Conservation (phyloP, 2,329 filamentous ascomycete genomes). For the Plenodomus tracheiphilus region DNA sequence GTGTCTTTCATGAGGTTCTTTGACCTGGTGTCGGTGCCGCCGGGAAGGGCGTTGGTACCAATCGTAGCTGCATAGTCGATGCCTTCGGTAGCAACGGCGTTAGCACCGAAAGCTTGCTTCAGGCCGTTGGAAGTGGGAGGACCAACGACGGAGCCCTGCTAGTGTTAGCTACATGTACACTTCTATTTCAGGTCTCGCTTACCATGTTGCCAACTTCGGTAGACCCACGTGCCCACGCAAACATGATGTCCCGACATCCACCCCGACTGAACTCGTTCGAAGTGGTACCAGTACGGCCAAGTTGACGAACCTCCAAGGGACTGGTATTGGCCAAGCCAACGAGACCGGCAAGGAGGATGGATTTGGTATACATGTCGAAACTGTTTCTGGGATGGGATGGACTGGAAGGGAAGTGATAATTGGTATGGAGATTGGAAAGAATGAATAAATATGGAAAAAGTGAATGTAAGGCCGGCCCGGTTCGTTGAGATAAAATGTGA, state of each 20-base stretch:
- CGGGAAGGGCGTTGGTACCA: constrained; percentile 33
- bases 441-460: constrained; percentile 2
- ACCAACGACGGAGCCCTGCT: constrained; percentile 42
- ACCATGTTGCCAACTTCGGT: constrained; percentile 56
- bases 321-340: constrained; percentile 22
- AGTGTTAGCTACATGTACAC: constrained; percentile 12
- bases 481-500: neutral
- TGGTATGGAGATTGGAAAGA: neutral
- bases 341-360: constrained; percentile 26
- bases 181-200: constrained; percentile 19
- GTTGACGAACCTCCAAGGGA: constrained; percentile 31
- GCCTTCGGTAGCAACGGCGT: constrained; percentile 38
- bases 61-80: constrained; percentile 36
- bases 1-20: constrained; percentile 26
- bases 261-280: constrained; percentile 47
- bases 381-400: neutral
- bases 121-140: constrained; percentile 38
- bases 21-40: constrained; percentile 29
- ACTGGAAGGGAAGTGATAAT: neutral
- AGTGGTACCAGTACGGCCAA: constrained; percentile 24
- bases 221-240: constrained; percentile 56
- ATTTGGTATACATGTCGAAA: constrained; percentile 30
- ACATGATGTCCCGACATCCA: constrained; percentile 49
- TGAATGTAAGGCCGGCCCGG: neutral
- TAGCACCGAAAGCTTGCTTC: constrained; percentile 28